These are phyloP conservation scores for Adenanthera pavonina DNA, from an alignment of 306 rosid genomes.

Conservation along the genomic window DNA sequence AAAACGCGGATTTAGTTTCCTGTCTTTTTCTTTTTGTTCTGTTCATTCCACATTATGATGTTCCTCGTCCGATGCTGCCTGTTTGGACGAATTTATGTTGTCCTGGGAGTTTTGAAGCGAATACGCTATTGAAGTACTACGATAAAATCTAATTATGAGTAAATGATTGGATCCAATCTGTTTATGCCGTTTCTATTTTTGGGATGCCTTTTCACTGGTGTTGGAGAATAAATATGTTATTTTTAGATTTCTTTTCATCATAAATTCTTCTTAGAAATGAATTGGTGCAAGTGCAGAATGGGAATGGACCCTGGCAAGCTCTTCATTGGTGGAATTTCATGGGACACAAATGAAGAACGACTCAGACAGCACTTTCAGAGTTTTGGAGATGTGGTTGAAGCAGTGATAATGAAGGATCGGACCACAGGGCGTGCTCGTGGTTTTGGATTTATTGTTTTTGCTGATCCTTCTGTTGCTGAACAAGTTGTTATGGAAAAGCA, in stretches of 20 bases:
- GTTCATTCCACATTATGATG: conserved; percentile 49
- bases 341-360: conserved; percentile 71
- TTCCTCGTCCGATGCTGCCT: conserved; percentile 35
- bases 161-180: conserved; percentile 42
- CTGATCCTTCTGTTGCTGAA: conserved; percentile 61
- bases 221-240: conserved; percentile 18
- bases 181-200: conserved; percentile 31
- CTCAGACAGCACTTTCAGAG: conserved; percentile 60
- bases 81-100: conserved; percentile 45
- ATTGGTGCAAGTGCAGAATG: conserved; percentile 57
- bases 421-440: conserved; percentile 66
- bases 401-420: conserved; percentile 69
- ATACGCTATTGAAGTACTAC: conserved; percentile 31
- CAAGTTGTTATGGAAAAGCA: conserved; percentile 61
- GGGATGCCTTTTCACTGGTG: conserved; percentile 29
- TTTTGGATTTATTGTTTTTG: conserved; percentile 61
- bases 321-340: conserved; percentile 86
- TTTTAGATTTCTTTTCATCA: background rate
- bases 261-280: conserved; percentile 31
- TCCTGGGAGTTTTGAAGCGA: conserved; percentile 9
- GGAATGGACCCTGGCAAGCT: conserved; percentile 82
- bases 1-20: conserved; percentile 49
- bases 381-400: conserved; percentile 60
- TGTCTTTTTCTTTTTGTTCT: conserved; percentile 20
- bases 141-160: conserved; percentile 9